Conservation (phyloP, 2,329 filamentous ascomycete species). For the Cladophialophora immunda region DNA sequence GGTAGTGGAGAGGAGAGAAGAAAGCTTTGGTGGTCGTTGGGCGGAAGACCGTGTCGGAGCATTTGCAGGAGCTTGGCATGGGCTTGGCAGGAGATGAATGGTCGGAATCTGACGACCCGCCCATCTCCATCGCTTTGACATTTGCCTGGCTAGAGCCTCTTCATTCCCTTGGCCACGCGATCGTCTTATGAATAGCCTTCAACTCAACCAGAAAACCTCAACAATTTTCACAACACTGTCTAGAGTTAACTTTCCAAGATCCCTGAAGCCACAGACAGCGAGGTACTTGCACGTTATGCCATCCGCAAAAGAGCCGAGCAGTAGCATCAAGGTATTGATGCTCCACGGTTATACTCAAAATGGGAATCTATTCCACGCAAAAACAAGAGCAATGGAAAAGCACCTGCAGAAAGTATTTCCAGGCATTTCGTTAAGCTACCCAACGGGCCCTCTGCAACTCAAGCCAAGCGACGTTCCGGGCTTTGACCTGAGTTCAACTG, state of each 20-base stretch:
- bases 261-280: conserved; percentile 1
- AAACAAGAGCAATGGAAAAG: conserved; percentile 88
- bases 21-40: neutral
- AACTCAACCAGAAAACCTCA: neutral
- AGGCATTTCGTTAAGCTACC: conserved; percentile 69
- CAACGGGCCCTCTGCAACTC: conserved; percentile 73
- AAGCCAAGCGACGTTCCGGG: conserved; percentile 73
- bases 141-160: neutral
- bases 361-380: conserved; percentile 82
- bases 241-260: neutral
- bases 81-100: neutral
- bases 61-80: neutral
- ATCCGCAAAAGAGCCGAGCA: conserved; percentile 22
- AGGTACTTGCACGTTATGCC: conserved; percentile 32
- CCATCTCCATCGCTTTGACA: neutral
- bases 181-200: conserved; percentile 24
- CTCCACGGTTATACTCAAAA: conserved; percentile 92
- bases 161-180: neutral
- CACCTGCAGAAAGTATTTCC: conserved; percentile 77
- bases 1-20: neutral
- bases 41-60: neutral
- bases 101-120: neutral
- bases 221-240: neutral
- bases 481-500: conserved; percentile 60
- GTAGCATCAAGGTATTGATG: conserved; percentile 73